Evolutionary conservation across 768 basidiomycete species (phyloP), one percentile per base, ranked within the genome.

Genomic region (Rhodocollybia butyracea): DNA sequence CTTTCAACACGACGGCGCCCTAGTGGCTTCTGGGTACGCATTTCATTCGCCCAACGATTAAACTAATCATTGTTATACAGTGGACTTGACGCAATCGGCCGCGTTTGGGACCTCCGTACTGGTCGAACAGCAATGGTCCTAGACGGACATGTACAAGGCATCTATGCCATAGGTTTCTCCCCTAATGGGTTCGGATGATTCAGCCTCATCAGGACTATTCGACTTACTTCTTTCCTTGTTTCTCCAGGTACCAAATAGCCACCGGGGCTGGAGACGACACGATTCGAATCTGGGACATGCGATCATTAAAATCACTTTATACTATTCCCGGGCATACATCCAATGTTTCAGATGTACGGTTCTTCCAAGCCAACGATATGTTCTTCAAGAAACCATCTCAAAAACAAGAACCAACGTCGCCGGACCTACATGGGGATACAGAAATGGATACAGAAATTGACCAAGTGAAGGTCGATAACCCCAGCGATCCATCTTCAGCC

Each of bases 281-380:
- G 0, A 89, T 99, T 64, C 89, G 95, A 46, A 92, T 98, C 77
- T 99, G 97, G 97, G 97, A 99, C 73, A 85, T 98, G 76, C 88
- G 97, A 36, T 89, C 91, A 15, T 79, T 97, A 30, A 93, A 88
- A 61, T 86, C 93, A n/a, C 73, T 94, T 11, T 94, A 97, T 70
- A 98, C 93, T 39, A 97, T 98, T 61, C 95, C 96, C 2, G 97
- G 94, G 0, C 97, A 99, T 75, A 81, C 88, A 32, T 94, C 91
- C 53, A 96, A 95, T 67, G 89, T 98, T 50, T 89, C 95, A 15
- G 97, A 99, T 64, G 81, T 99, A 41, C 88, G 91, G 29, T 99
- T 98, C 77, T 98, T 95, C 84, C 82, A 86, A 43, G 78, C 81
- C 10, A 79, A 85, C 40, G 82, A 82, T 41, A 65, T 70, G 19